Evolutionary conservation across 805 yeast species (phyloP), one percentile per base, ranked within the genome.

Genomic region (Barnettozyma sucrosica): DNA sequence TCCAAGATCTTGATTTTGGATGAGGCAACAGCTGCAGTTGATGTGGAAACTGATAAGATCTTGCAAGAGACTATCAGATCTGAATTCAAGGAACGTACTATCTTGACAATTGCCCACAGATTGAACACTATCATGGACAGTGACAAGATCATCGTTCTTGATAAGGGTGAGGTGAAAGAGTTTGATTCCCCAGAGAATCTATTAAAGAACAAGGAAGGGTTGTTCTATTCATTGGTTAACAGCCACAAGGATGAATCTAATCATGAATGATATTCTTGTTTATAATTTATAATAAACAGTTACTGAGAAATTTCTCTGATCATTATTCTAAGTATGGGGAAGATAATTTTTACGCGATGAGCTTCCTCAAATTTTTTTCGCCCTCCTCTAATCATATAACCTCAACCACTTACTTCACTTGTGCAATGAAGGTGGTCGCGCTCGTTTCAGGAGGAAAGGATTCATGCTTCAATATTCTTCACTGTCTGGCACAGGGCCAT

Each of bases 381-480:
- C n/a, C n/a, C n/a, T n/a, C n/a, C n/a, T n/a, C n/a, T n/a, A n/a
- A n/a, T n/a, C n/a, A n/a, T n/a, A n/a, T n/a, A n/a, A n/a, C n/a
- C n/a, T n/a, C n/a, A n/a, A n/a, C n/a, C n/a, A n/a, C n/a, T n/a
- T n/a, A 14, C 36, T 32, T 34, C 6, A 7, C 37, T 3, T 34
- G 8, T 4, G 18, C 37, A 9, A 92, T 93, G 99, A 89, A 89
- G 64, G 87, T 90, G 61, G 86, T 89, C 30, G 99, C 96, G 0
- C 72, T 93, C 20, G 81, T 93, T 0, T 87, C 96, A 1, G 99
- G 99, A 5, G 99, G 99, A 0, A 93, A 93, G 60, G 99, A 93
- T 64, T 90, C 97, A 8, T 89, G 90, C 67, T 93, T 77, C 65
- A 93, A 90, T 61, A 80, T 92, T 14, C 67, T 89, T 34, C 96